Evolutionary conservation across 2,329 filamentous ascomycete genomes (phyloP).

Genomic region (Claviceps purpurea): DNA sequence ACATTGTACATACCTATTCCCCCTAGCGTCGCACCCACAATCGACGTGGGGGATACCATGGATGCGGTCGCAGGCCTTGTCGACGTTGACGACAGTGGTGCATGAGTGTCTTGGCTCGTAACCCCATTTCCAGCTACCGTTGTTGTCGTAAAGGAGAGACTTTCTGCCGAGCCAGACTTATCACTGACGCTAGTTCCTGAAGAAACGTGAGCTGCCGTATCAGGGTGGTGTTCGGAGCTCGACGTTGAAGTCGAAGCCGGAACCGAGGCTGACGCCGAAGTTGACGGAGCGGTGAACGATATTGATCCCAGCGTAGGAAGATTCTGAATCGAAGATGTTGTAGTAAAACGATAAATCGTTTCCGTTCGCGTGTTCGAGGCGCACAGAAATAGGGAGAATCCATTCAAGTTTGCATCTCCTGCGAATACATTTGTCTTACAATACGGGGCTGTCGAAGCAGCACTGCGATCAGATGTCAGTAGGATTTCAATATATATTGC

Average conservation of each 20-base stretch:
- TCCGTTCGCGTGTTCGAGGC: slow-evolving; percentile 9
- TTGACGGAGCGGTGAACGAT: neutral
- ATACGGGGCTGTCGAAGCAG: slow-evolving; percentile 7
- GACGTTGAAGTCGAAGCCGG: neutral
- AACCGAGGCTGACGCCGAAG: neutral
- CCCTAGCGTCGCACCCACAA: slow-evolving; percentile 7
- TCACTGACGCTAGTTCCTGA: neutral
- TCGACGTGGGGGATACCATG: neutral
- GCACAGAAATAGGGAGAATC: slow-evolving; percentile 12
- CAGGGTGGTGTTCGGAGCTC: neutral
- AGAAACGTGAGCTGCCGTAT: neutral
- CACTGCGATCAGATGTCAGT: slow-evolving; percentile 3
- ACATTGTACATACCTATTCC: slow-evolving; percentile 7
- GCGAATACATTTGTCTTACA: slow-evolving; percentile 12
- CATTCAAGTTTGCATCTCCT: slow-evolving; percentile 5
- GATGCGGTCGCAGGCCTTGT: neutral
- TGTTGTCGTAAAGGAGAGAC: neutral
- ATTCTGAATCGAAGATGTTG: neutral
- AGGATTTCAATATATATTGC: neutral
- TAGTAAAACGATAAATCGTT: slow-evolving; percentile 9
- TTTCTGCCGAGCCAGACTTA: neutral
- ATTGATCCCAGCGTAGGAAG: neutral
- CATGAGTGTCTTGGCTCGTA: neutral
- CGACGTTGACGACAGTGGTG: neutral
- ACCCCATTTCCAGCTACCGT: neutral